phyloP scores from a whole-genome alignment of 2,329 filamentous ascomycete genomes.

The Apiospora aurea region DNA sequence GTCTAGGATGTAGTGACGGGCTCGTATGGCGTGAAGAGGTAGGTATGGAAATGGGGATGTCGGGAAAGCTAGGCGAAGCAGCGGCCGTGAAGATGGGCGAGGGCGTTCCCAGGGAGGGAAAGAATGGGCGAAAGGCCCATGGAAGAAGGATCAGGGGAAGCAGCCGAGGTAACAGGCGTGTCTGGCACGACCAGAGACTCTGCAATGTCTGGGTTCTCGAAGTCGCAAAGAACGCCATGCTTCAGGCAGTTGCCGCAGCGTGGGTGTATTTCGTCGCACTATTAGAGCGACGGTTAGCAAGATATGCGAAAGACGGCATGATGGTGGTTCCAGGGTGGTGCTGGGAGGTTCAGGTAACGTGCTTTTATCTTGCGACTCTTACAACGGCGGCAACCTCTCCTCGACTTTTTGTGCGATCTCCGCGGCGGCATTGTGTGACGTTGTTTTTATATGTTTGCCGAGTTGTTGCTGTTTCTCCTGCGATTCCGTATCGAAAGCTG shows the following conservation, averaged over 20 bases:
- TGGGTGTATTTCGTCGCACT: conserved; percentile 73
- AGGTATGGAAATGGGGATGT: conserved; percentile 33
- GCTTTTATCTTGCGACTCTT: conserved; percentile 77
- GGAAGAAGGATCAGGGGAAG: conserved; percentile 36
- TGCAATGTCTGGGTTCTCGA: conserved; percentile 59
- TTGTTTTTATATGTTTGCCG: conserved; percentile 1
- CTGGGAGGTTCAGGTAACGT: conserved; percentile 27
- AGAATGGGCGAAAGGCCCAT: conserved; percentile 34
- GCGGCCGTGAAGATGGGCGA: conserved; percentile 35
- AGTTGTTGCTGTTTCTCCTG: conserved; percentile 8
- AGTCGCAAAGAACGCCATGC: conserved; percentile 72
- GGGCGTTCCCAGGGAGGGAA: conserved; percentile 37
- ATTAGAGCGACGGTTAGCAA: conserved; percentile 16
- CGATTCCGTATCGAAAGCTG: background rate
- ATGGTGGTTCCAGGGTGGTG: conserved; percentile 8
- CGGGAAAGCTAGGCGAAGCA: conserved; percentile 35
- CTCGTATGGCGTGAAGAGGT: conserved; percentile 9
- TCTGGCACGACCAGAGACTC: conserved; percentile 52
- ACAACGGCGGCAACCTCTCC: conserved; percentile 70
- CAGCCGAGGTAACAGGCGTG: conserved; percentile 41
- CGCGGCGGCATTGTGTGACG: conserved; percentile 64
- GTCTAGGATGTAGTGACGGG: conserved; percentile 9
- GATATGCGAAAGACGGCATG: background rate
- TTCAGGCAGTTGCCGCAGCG: conserved; percentile 71
- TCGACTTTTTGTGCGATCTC: conserved; percentile 74